Base-by-base conservation (phyloP, 1,139 yeast species). In the Arxiozyma slooffiae region DNA sequence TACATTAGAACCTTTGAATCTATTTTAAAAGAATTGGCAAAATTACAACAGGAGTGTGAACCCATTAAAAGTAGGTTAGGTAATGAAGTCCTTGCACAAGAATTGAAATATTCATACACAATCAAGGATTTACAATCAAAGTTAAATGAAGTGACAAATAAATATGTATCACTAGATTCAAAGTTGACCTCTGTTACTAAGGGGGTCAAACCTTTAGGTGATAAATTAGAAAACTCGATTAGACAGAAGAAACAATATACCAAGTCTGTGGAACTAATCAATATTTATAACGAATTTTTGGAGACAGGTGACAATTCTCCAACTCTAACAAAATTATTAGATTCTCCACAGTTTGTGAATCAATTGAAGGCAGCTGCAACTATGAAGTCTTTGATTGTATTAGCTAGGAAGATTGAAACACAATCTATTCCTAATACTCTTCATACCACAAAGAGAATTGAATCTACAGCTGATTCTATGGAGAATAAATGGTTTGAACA, bases 1-100 rank as follows among this genome's bases (percentile, higher is more conserved):
- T 90, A 87, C 64, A 92, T 92, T 50, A 78, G 96, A 60, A 87
- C 96, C 0, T 90, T 92, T 67, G 97, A 90, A 67, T 81, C 92
- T 1, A 88, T 94, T 1, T 71, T 89, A 45, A 75, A 81, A 50
- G 94, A 87, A 62, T 70, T 89, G 55, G 79, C 81, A 59, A 74
- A 74, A 47, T 68, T 89, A 44, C 75, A 75, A 48, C 73, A 73
- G 1, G 81, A 81, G 47, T 80, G 89, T 1, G 65, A 71, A 7
- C 64, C 39, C 17, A 34, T 14, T 39, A 45, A 45, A 45, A 69
- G 67, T 1, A 69, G 68, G 17, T 71, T 81, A 34, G 84, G 78
- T 46, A 71, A 70, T 37, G 80, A 78, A 30, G 89, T 84, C 0
- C 76, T 78, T 9, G 71, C 74, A n/a, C 78, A 75, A 54, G 95